phyloP scores from a whole-genome alignment of 1,284 basidiomycete species.

The Rhodotorula sp. region DNA sequence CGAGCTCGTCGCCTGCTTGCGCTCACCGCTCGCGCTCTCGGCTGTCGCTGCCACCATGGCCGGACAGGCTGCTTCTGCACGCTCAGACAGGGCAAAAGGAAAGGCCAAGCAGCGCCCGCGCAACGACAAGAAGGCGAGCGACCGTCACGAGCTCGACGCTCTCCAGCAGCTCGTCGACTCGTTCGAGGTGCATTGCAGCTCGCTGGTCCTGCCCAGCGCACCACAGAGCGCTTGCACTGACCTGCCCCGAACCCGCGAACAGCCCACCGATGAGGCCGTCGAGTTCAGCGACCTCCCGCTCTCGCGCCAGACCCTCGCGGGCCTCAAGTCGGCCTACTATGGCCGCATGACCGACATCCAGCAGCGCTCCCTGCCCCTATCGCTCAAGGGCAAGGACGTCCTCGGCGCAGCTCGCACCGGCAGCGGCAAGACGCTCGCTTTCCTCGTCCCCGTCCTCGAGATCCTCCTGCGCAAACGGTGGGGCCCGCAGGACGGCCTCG shows the following conservation, averaged over 20 bases:
- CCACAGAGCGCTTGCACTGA: conserved; percentile 54
- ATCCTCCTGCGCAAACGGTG: conserved; percentile 71
- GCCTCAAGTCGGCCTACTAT: conserved; percentile 81
- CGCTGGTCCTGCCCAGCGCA: conserved; percentile 36
- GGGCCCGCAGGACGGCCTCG: conserved; percentile 80
- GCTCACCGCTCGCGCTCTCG: background rate
- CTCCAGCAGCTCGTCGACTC: conserved; percentile 25
- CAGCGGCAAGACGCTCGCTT: conserved; percentile 80
- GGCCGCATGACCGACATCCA: conserved; percentile 84
- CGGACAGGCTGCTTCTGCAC: background rate
- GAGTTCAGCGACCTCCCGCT: conserved; percentile 52
- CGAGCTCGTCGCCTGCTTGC: background rate
- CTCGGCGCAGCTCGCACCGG: conserved; percentile 77
- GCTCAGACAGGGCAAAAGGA: background rate
- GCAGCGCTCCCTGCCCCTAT: conserved; percentile 62
- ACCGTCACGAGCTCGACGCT: conserved; percentile 10
- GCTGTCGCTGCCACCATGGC: background rate
- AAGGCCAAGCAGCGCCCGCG: background rate
- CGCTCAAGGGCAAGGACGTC: conserved; percentile 68
- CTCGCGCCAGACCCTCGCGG: conserved; percentile 53
- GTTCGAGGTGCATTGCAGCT: background rate
- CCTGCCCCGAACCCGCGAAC: background rate
- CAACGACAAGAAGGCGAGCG: conserved; percentile 6
- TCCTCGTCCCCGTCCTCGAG: conserved; percentile 75
- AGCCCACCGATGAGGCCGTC: conserved; percentile 2